Base-by-base conservation (phyloP, 2,329 filamentous ascomycete species). In the Clonostachys chloroleuca region DNA sequence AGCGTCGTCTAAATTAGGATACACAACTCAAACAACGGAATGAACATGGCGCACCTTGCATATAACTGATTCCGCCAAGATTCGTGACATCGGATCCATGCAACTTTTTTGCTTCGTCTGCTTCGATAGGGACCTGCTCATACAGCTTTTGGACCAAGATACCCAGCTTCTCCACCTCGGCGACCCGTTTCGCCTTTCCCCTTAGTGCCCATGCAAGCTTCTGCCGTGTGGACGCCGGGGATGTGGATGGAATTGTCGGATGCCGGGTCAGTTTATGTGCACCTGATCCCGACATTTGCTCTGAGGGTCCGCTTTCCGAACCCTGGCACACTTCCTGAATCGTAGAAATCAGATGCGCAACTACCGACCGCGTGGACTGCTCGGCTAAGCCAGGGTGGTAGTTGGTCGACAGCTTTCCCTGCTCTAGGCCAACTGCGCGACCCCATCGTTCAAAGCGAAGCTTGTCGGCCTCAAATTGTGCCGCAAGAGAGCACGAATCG, bases 21-120 rank as follows among this genome's bases (percentile, higher is more conserved):
- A 24, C 6, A 24, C 7, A 24, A 24, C 20, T 24, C 20, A 24
- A 24, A 24, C 20, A 24, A 24, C 12, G 54, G 44, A 2, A 55
- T 33, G 56, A 54, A 58, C 2, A 45, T 39, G 30, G 49, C 43
- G 10, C 56, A 16, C 6, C 54, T 51, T 14, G 46, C 43, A 20
- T 48, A 47, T 33, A 37, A 6, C 48, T 34, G 40, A 18, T n/a
- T 2, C 17, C 6, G 3, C 42, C 14, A 44, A 12, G 8, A 13
- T 33, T 13, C 3, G 6, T n/a, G 14, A 14, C 30, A 2, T 13
- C 18, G 12, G 42, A 33, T 33, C 12, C 13, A 7, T 17, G 46
- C 40, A 24, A 24, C 20, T 8, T 42, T 10, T 43, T 39, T 13
- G 45, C 34, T 14, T 20, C 42, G 48, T 24, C 20, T 24, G 20